phyloP scores from a whole-genome alignment of 2,329 filamentous ascomycete species.

The Biscogniauxia marginata region DNA sequence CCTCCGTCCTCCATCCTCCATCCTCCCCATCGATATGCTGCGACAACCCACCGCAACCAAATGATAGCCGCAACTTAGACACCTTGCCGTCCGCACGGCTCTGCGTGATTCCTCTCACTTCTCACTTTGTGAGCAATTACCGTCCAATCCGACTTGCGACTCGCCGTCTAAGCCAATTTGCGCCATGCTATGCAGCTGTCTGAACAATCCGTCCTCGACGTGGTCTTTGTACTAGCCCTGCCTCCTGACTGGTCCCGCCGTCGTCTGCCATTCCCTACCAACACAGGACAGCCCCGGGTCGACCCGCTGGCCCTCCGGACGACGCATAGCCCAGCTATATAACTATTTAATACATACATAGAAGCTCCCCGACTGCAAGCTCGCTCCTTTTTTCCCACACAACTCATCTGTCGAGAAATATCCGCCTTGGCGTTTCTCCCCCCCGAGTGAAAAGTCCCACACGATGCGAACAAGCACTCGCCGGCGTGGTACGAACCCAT shows the following conservation, averaged over 20 bases:
- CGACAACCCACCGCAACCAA: neutral
- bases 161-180: conserved; percentile 7
- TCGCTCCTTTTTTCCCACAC: conserved; percentile 1
- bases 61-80: neutral
- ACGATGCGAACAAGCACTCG: conserved; percentile 23
- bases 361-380: neutral
- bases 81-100: neutral
- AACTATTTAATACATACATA: neutral
- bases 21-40: neutral
- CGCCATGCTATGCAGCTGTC: conserved; percentile 15
- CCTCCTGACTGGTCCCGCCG: conserved; percentile 7
- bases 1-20: neutral
- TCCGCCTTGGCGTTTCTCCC: neutral
- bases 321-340: neutral
- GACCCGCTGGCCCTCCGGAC: neutral
- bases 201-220: conserved; percentile 16
- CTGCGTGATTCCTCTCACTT: neutral
- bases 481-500: conserved; percentile 20
- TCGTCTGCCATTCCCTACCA: conserved; percentile 5
- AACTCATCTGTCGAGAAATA: conserved; percentile 9
- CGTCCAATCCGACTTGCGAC: neutral
- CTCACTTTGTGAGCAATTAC: neutral
- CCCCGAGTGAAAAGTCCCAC: conserved; percentile 1
- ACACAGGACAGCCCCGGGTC: neutral
- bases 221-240: conserved; percentile 16